A percentile compares a stretch with the other conserved stretches of the same genome.
Conservation (phyloP, 2,329 filamentous ascomycete genomes). For the Fusarium heterosporum region DNA sequence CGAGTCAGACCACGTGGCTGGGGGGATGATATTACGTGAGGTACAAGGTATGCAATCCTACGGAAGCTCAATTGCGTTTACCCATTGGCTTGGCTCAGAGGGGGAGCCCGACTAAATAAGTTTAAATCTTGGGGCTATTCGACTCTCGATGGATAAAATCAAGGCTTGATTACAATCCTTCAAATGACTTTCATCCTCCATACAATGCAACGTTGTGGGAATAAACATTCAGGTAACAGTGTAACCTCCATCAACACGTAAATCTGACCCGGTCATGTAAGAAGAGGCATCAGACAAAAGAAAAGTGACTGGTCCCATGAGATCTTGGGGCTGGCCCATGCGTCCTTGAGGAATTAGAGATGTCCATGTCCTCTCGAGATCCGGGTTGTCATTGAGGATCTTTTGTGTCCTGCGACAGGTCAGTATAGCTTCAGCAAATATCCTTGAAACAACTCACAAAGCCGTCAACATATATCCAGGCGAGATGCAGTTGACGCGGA, state of each 20-base stretch:
- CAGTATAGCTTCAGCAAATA: fast-evolving
- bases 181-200: not conserved
- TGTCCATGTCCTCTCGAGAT: slow-evolving; percentile 89
- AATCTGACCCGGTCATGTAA: slow-evolving; percentile 78
- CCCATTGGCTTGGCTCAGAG: no score
- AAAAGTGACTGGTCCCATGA: slow-evolving; percentile 94
- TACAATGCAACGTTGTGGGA: fast-evolving
- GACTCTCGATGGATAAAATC: no score
- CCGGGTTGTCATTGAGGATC: slow-evolving; percentile 96
- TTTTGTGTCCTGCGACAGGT: slow-evolving; percentile 76
- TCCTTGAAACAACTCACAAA: slow-evolving; percentile 68
- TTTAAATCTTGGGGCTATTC: no score
- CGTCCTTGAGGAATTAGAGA: slow-evolving; percentile 90
- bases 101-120: no score
- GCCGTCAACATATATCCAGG: slow-evolving; percentile 97
- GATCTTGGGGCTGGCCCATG: slow-evolving; percentile 90
- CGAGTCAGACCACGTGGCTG: no score
- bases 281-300: slow-evolving; percentile 81
- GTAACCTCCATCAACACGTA: slow-evolving; percentile 87
- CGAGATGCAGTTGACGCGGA: slow-evolving; percentile 94
- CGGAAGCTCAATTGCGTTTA: no score
- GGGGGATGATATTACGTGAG: no score
- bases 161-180: not conserved
- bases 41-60: no score
- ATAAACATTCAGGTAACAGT: slow-evolving; percentile 71